Base-by-base conservation (phyloP, 495 filamentous ascomycete genomes). In the Entonaema liquescens region DNA sequence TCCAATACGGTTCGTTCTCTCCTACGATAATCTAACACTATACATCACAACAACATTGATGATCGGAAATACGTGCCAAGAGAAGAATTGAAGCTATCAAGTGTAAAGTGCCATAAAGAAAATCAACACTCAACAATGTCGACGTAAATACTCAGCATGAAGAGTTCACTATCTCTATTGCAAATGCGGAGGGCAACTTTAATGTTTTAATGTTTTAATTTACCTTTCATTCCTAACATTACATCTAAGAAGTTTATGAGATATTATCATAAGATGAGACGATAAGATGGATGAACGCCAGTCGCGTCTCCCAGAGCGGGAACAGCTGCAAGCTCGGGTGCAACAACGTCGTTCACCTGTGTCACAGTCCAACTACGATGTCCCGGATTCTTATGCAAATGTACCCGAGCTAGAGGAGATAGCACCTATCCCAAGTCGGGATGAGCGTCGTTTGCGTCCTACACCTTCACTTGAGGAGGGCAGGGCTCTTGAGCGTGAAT, bases 321-420 rank as follows among this genome's bases (percentile, higher is more conserved):
- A 52, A 5, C 64, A n/a, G 28, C 36, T 66, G 58, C 59, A 69
- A 15, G 52, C 57, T 13, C 68, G 62, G 49, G 35, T 17, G 19
- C 54, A 58, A 58, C 47, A 71, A 52, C 65, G 65, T 53, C 58
- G 70, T 47, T 25, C 71, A 26, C 60, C 69, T 23, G 35, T 73
- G 57, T 21, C 62, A 47, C 55, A 57, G 33, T 21, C 74, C 67
- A 70, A 74, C 25, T 85, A 86, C 56, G 70, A 84, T 65, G 72
- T 80, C n/a, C 85, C 84, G 6, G 80, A 83, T 59, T 75, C 74
- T 6, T 87, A 87, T 70, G 77, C 66, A 17, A 83, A 85, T 66
- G 74, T 88, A 21, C 79, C 82, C 59, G 86, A 87, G 68, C 65
- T 83, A n/a, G 74, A 75, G 13, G 76, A 67, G 8, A 76, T 81